Conservation (phyloP, 768 basidiomycete genomes). For the Pleurotus salmoneostramineus region DNA sequence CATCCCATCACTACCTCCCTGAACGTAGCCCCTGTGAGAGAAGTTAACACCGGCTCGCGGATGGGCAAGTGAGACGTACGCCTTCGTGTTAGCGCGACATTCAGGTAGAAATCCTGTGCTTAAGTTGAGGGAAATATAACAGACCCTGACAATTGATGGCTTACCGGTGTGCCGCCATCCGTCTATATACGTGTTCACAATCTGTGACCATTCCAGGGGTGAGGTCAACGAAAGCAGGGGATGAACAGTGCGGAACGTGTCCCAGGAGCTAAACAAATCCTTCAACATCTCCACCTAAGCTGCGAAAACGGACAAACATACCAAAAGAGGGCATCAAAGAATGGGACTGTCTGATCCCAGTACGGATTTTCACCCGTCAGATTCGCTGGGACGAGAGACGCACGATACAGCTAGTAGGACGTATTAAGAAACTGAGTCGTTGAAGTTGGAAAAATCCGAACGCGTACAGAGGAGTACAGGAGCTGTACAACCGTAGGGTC, state of each 20-base stretch:
- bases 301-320: conserved; percentile 14
- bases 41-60: background rate
- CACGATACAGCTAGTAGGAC: conserved; percentile 38
- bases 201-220: conserved; percentile 42
- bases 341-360: conserved; percentile 41
- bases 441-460: background rate
- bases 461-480: conserved; percentile 42
- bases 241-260: conserved; percentile 50
- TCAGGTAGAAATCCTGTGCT: conserved; percentile 42
- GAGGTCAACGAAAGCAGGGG: conserved; percentile 42
- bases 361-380: conserved; percentile 48
- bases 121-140: background rate
- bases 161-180: conserved; percentile 45
- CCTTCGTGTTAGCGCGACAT: conserved; percentile 46
- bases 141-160: background rate
- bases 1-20: conserved; percentile 49
- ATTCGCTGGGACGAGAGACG: conserved; percentile 48
- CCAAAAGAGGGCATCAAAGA: conserved; percentile 52
- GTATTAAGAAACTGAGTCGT: background rate
- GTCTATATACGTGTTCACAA: conserved; percentile 45
- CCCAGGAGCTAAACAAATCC: conserved; percentile 39
- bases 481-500: conserved; percentile 38
- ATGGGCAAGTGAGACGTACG: conserved; percentile 22
- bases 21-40: conserved; percentile 37
- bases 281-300: background rate